Evolutionary conservation across 176 grass and related monocot species (phyloP).

Genomic region (Microstegium vimineum): DNA sequence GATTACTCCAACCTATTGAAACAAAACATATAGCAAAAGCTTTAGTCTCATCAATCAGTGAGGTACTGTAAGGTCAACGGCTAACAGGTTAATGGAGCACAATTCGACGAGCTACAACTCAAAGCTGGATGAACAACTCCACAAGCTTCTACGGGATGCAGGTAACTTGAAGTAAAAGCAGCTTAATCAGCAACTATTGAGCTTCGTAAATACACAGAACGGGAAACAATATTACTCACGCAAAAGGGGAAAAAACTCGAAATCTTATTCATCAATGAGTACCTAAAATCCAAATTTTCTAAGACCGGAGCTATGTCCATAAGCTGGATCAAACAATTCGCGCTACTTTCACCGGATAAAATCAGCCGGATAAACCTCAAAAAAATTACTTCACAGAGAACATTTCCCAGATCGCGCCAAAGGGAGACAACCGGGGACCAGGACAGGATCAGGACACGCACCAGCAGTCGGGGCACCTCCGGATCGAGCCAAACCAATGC

Average conservation of each 20-base stretch:
- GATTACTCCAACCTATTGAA: conserved; percentile 36
- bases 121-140: conserved; percentile 6
- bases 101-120: neutral
- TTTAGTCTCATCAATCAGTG: conserved; percentile 13
- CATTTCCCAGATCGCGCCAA: conserved; percentile 50
- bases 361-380: neutral
- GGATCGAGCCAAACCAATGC: conserved; percentile 52
- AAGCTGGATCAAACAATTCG: conserved; percentile 31
- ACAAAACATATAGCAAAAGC: conserved; percentile 7
- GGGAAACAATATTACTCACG: neutral
- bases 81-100: neutral
- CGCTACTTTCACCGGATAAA: conserved; percentile 13
- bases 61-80: neutral
- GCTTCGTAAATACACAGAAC: neutral
- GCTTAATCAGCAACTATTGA: conserved; percentile 14
- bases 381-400: neutral
- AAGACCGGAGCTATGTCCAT: neutral
- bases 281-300: conserved; percentile 14
- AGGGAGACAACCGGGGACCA: conserved; percentile 15
- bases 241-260: neutral
- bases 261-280: neutral
- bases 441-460: conserved; percentile 33
- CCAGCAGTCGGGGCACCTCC: conserved; percentile 23
- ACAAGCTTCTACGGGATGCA: conserved; percentile 5
- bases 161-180: conserved; percentile 5